Conservation (phyloP, 768 basidiomycete genomes). For the Boletus eberwhitei region DNA sequence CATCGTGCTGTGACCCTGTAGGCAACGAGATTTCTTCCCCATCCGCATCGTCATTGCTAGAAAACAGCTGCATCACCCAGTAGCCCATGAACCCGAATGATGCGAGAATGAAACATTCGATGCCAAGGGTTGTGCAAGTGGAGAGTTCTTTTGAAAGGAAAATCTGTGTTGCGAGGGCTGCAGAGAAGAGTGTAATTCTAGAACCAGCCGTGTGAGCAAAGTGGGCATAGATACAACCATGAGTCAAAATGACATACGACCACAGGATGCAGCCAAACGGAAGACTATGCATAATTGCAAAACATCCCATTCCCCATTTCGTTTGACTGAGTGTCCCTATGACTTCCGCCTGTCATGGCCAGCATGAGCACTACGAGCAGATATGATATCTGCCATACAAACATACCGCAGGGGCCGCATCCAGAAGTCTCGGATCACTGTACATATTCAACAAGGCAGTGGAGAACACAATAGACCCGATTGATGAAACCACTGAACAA, state of each 20-base stretch:
- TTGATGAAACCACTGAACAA: no score
- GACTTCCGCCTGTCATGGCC: no score
- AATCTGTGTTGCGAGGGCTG: constrained; percentile 6
- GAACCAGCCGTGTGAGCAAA: background rate
- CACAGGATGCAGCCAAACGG: constrained; percentile 10
- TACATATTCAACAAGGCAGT: no score
- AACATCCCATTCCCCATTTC: constrained; percentile 1
- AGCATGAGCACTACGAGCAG: no score
- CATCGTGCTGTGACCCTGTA: no score
- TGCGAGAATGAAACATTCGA: constrained; percentile 3
- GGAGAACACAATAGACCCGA: no score
- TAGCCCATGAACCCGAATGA: background rate
- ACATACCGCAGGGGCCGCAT: no score
- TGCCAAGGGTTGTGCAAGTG: background rate
- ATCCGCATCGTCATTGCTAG: no score
- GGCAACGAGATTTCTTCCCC: no score
- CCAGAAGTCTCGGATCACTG: no score
- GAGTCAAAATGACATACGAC: constrained; percentile 7
- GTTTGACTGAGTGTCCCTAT: background rate
- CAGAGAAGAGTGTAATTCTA: constrained; percentile 6
- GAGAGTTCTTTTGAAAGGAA: background rate
- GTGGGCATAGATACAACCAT: background rate
- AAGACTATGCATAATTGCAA: constrained; percentile 14
- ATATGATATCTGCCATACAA: no score
- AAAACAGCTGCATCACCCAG: background rate